Evolutionary conservation across 2,329 filamentous ascomycete genomes (phyloP), one percentile per base, ranked within the genome.

Genomic region (Pseudocercospora macadamiae): DNA sequence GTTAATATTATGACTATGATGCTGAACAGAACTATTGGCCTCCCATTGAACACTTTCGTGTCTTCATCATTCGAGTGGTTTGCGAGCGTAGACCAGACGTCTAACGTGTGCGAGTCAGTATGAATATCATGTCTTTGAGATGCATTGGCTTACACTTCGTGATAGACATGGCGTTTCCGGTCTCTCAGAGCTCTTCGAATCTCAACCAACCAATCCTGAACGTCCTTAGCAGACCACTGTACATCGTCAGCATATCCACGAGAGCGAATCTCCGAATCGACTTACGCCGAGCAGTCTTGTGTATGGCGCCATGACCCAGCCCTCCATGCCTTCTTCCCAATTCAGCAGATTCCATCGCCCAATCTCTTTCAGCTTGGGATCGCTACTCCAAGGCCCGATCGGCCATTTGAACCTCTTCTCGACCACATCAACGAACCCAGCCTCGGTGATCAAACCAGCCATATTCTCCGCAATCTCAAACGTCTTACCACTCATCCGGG

Each of bases 341-440:
- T 76, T 75, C 44, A 75, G 52, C 65, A 75, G 64, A 14, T 76
- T 71, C 66, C 66, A 71, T 21, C 62, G 55, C 14, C 77, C 76
- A 37, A 75, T 69, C 53, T 76, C 72, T 64, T 78, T 78, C 51
- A 74, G 55, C 51, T 65, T 70, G 28, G 66, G 62, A 55, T 76
- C 75, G 5, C 63, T 69, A 32, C 70, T 70, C 78, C 77, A 80
- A 8, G 73, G 70, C 2, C 76, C 75, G 14, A 79, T 67, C 0
- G 78, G 77, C 71, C 75, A 74, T 53, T 76, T 75, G 64, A 72
- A 78, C 32, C 66, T 66, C 56, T 66, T 66, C 65, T 79, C 76
- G 8, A 75, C 71, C 1, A 82, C 74, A 60, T 80, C 75, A 3
- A 74, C 74, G 63, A 82, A 82, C 2, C 80, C 80, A 66, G 75